Base-by-base conservation (phyloP, 2,329 filamentous ascomycete genomes). In the Aspergillus oerlinghausenensis region DNA sequence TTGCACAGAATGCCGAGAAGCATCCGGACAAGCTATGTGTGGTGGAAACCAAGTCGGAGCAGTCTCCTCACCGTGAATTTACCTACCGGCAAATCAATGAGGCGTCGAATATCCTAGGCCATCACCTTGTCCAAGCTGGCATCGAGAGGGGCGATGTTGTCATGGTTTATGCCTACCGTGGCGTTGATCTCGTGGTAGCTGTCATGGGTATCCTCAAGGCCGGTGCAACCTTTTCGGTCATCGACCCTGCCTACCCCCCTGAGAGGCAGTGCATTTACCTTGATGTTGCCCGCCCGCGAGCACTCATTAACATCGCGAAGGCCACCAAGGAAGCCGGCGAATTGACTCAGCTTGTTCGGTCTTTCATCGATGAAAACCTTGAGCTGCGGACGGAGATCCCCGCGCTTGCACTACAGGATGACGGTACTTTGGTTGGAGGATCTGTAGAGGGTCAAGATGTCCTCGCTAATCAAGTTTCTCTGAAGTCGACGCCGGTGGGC, bases 11-110 rank as follows among this genome's bases (percentile, higher is more conserved):
- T 76, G 90, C 90, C 8, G 73, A 81, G 68, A 81, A 77, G 59
- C 80, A 89, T 67, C 91, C 91, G 1, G 85, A 90, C 43, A 79
- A 84, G 66, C 73, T 82, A 55, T 90, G 87, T 65, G 85, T 90
- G 3, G 79, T 88, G 2, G 87, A 89, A 67, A 90, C 87, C 55
- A 72, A 80, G 64, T 76, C 70, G 1, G 71, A 66, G 51, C 74
- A 67, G 29, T 77, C 80, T 2, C 80, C 86, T 7, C 79, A 86
- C 70, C 81, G 89, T 60, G 76, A 75, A 50, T 97, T 94, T 74
- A 93, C 86, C 25, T 97, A 97, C 73, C 80, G 80, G 62, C 90
- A 96, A 67, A 96, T 97, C 69, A 83, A 92, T 69, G 88, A 96
- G 76, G 87, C 88, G 0, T 88, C 90, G 29, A 95, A 95, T 70